A percentile compares a stretch with the other conserved stretches of the same genome.
Conservation (phyloP, 1,284 basidiomycete species). For the Phlebopus sp. region DNA sequence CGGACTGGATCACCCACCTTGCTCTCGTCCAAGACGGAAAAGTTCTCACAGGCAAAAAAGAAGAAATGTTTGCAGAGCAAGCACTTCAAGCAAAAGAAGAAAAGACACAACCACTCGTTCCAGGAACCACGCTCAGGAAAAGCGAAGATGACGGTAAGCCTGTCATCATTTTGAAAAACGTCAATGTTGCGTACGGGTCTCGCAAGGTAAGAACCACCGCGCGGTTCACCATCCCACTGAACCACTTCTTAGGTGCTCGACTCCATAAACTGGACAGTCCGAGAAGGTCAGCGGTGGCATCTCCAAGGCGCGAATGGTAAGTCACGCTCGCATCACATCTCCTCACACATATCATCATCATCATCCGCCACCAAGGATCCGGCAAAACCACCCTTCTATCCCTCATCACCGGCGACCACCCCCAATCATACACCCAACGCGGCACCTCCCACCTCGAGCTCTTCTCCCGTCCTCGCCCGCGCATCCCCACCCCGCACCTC, state of each 20-base stretch:
- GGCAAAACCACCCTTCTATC: slow-evolving; percentile 97
- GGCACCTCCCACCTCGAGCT: slow-evolving; percentile 63
- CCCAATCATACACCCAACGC: slow-evolving; percentile 83
- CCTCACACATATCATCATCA: not conserved
- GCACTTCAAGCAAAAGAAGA: slow-evolving; percentile 9
- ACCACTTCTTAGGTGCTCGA: slow-evolving; percentile 55
- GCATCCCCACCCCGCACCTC: slow-evolving; percentile 56
- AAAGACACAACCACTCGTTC: not conserved
- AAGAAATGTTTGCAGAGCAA: slow-evolving; percentile 34
- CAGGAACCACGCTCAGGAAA: not conserved
- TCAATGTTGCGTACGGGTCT: slow-evolving; percentile 72
- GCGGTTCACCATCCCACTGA: slow-evolving; percentile 1
- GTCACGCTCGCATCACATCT: slow-evolving; percentile 7
- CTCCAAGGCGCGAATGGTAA: slow-evolving; percentile 83
- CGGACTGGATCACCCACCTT: slow-evolving; percentile 81
- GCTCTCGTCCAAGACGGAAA: slow-evolving; percentile 52
- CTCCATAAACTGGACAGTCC: slow-evolving; percentile 77
- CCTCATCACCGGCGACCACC: slow-evolving; percentile 90
- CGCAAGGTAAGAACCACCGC: slow-evolving; percentile 45
- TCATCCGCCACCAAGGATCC: slow-evolving; percentile 54
- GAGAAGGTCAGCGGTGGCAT: slow-evolving; percentile 82
- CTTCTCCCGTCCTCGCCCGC: slow-evolving; percentile 67
- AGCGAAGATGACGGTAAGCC: slow-evolving; percentile 18
- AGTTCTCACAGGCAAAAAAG: slow-evolving; percentile 46
- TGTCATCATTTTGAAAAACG: slow-evolving; percentile 49